Evolutionary conservation across 2,329 filamentous ascomycete species (phyloP), one percentile per base, ranked within the genome.

Genomic region (Ampelomyces quisqualis): DNA sequence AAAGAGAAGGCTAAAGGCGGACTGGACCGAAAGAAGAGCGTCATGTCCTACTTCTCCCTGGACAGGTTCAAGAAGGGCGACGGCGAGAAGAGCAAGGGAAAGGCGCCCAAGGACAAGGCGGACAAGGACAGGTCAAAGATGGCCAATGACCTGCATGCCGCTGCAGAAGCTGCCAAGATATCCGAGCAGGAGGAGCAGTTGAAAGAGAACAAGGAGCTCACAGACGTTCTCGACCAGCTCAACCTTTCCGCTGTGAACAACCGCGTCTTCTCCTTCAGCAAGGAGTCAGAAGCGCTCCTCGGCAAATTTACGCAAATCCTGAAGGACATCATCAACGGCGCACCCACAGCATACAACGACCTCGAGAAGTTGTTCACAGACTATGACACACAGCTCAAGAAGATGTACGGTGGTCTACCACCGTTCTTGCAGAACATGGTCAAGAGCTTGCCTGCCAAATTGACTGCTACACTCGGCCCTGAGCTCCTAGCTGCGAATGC

Each of bases 281-380:
- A 82, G 44, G 90, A 95, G 56, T 91, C 88, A 0, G 83, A 89
- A 47, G 85, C 88, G 49, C 78, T 95, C 20, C 80, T 95, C 36
- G 80, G 82, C 38, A 82, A 84, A 48, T 98, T 98, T 76, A 94
- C 89, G 1, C 76, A 90, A 40, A 84, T 96, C 22, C 86, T 98
- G 62, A 93, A 91, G 64, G 93, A 98, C 65, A 79, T 96, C 11
- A 81, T 93, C 58, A 90, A 90, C 64, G 93, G 93, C 47, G 93
- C 89, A 2, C 93, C 93, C 3, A 96, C 91, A 0, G 93, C 93
- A 2, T 95, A 94, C 68, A 79, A 86, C 61, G 93, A 98, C 65
- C 83, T 98, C n/a, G 82, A 84, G 57, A 79, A 77, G 61, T 73
- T 85, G 13, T 73, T 85, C 49, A 81, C 74, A 7, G 79, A 81